These are phyloP conservation scores for Scheffersomyces quercinus DNA, from an alignment of 1,139 yeast genomes.

Conservation along the genomic window DNA sequence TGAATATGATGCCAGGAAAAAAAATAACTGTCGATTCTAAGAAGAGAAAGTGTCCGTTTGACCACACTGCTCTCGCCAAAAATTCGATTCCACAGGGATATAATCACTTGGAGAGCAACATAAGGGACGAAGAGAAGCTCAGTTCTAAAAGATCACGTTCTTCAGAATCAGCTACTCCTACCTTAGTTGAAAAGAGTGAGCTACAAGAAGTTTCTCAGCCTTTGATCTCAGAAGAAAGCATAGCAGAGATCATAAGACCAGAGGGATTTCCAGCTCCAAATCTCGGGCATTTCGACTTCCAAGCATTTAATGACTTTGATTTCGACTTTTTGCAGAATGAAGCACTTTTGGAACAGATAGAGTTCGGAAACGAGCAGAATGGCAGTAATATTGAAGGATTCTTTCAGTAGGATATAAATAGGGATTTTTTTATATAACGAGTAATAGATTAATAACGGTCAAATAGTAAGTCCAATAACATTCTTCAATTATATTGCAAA, in stretches of 20 bases:
- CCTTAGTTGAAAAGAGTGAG: background rate
- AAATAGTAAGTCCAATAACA: no score
- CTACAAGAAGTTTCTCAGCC: background rate
- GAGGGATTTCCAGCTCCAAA: constrained; percentile 1
- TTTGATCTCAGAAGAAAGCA: background rate
- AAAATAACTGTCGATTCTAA: constrained; percentile 1
- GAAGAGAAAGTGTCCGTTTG: constrained; percentile 35
- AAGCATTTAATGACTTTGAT: constrained; percentile 24
- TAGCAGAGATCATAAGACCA: background rate
- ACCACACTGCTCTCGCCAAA: constrained; percentile 23
- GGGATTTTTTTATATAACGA: no score
- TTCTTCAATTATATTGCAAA: no score
- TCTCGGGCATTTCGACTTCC: constrained; percentile 6
- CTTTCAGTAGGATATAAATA: constrained; percentile 4
- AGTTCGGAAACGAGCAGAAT: constrained; percentile 11
- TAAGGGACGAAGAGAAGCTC: constrained; percentile 16
- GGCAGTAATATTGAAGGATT: constrained; percentile 14
- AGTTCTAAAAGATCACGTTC: background rate
- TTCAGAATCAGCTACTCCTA: background rate
- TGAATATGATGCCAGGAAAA: background rate
- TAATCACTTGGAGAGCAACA: constrained; percentile 26
- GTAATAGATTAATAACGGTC: no score
- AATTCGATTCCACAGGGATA: constrained; percentile 16
- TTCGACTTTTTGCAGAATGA: constrained; percentile 37
- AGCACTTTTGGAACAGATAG: constrained; percentile 20